Base-by-base conservation (phyloP, 208 protist genomes). In the Leishmania martiniquensis region DNA sequence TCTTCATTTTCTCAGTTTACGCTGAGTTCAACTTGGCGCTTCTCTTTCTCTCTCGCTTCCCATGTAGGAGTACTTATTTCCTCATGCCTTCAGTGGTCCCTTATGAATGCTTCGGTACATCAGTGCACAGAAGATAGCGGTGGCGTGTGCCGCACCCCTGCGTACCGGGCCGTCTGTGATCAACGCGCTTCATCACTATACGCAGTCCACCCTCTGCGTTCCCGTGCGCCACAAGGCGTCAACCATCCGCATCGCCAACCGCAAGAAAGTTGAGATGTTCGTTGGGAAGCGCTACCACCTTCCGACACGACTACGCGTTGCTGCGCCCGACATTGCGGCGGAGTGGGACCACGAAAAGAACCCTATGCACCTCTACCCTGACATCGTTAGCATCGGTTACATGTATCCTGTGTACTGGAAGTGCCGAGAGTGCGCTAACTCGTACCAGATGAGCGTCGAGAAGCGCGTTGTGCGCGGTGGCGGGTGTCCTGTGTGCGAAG, bases 271-370 rank as follows among this genome's bases (percentile, higher is more conserved):
- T 52, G 93, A 97, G 82, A 93, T 90, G 84, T 98, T 98, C 54
- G 75, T 96, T 1, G 93, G 81, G 0, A 93, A 93, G 76, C 89
- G 90, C 65, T 98, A 94, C 79, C 89, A 96, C 77, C 82, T 94
- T 7, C 93, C 92, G 0, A 97, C 95, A 49, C 90, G 95, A 1
- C 87, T 98, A 32, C 87, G 84, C n/a, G 93, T 87, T 7, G 91
- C 95, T 20, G 93, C 93, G 39, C 93, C 95, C 44, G 91, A 96
- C n/a, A 90, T 97, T 45, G 95, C 95, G 2, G 69, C 66, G n/a
- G 93, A 98, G 85, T 98, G 95, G 93, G 86, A 97, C 77, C 86
- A 95, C 75, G 91, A 94, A 34, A 79, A 80, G 52, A 98, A 98
- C 73, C 91, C 92, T 15, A 81, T 88, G 78, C 87, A 96, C 57